Base-by-base conservation (phyloP, 2,329 filamentous ascomycete genomes). In the Ophidiomyces ophidiicola region DNA sequence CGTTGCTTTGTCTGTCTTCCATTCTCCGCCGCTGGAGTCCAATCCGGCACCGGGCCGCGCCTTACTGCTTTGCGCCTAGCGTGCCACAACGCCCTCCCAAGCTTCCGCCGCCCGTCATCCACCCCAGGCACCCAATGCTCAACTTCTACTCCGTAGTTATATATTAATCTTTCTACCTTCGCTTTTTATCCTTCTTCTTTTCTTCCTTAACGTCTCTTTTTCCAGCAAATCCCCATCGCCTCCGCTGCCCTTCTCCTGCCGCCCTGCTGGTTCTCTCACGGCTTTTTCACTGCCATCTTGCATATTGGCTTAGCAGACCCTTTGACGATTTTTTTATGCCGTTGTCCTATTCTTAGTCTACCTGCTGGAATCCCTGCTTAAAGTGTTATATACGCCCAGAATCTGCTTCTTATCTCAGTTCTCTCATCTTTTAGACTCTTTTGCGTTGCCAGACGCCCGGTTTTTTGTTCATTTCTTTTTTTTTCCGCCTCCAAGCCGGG, bases 251-350 rank as follows among this genome's bases (percentile, higher is more conserved):
- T 36, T 28, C 34, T 30, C 26, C 25, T 24, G 15, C 35, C 39
- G 37, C 40, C 31, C 32, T 35, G 39, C 25, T 41, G 17, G 28
- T 35, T 28, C 43, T 36, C 26, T 44, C 36, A 8, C 34, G 8
- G 17, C 30, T 28, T 10, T 28, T 12, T 12, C 24, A 28, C 24
- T 12, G 10, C 31, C 31, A 17, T 5, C 15, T 15, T 45, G 39
- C 29, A 34, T 39, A 32, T 21, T 32, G 19, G 25, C 14, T 40
- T 32, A 38, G 45, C 36, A 35, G 31, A 33, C 42, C 37, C 19
- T 28, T 36, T 29, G 39, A 39, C 36, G 44, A 43, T 17, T 30
- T 18, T 26, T 41, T 41, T 18, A 34, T 38, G 30, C 30, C 31
- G n/a, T 39, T 39, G 32, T 28, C 15, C 33, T 33, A 25, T 32